phyloP scores from a whole-genome alignment of 2,329 filamentous ascomycete species.

The Claviceps capensis region DNA sequence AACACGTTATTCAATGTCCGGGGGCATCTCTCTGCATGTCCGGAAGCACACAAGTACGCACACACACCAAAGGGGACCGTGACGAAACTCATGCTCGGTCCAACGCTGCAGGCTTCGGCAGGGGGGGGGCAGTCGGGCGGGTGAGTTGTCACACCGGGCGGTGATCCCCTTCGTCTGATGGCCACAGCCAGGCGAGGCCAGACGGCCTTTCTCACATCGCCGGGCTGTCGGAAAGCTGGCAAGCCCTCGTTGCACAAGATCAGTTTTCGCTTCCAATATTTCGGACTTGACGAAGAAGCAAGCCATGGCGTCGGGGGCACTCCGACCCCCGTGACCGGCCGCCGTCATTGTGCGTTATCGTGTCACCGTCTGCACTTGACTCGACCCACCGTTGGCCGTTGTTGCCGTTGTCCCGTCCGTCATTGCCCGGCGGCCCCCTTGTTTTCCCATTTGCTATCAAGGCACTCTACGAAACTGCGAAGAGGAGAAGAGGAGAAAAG shows the following conservation, averaged over 20 bases:
- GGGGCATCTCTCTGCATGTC: not conserved
- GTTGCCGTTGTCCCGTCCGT: not conserved
- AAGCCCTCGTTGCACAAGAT: slow-evolving; percentile 1
- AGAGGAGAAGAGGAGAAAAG: no score
- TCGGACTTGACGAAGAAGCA: not conserved
- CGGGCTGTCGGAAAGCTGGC: not conserved
- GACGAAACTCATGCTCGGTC: slow-evolving; percentile 2
- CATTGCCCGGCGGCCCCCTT: not conserved
- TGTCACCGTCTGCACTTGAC: not conserved
- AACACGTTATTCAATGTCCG: not conserved
- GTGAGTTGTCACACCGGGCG: not conserved
- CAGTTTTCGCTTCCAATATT: not conserved
- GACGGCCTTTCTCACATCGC: not conserved
- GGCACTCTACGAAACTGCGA: not conserved
- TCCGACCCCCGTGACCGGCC: not conserved
- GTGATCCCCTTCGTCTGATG: not conserved
- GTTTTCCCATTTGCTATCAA: not conserved
- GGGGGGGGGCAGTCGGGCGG: slow-evolving; percentile 1
- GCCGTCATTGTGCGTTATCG: not conserved
- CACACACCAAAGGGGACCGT: not conserved
- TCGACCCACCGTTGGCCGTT: not conserved
- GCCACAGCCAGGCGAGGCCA: not conserved
- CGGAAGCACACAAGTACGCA: not conserved
- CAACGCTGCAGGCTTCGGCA: slow-evolving; percentile 1
- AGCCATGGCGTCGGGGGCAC: not conserved